phyloP scores from a whole-genome alignment of 768 basidiomycete genomes.

The Agrocybe pediades region DNA sequence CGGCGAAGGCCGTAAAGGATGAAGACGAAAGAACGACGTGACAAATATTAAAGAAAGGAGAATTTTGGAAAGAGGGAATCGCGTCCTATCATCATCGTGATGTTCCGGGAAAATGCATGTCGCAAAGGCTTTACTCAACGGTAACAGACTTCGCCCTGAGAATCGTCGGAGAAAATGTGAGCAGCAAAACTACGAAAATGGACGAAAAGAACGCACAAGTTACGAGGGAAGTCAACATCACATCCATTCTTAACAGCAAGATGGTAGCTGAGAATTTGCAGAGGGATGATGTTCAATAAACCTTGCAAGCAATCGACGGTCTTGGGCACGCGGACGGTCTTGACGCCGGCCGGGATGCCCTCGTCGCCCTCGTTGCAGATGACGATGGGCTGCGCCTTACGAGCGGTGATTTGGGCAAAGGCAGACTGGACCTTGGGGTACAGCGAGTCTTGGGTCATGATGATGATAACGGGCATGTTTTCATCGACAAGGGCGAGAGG shows the following conservation, averaged over 20 bases:
- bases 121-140: conserved; percentile 49
- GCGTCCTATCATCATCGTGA: conserved; percentile 1
- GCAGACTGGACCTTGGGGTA: conserved; percentile 99
- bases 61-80: conserved; percentile 8
- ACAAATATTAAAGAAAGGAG: background rate
- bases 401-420: conserved; percentile 94
- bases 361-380: conserved; percentile 94
- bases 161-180: conserved; percentile 12
- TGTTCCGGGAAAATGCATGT: background rate
- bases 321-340: conserved; percentile 92
- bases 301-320: conserved; percentile 96
- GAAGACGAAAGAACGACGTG: background rate
- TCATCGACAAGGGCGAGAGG: conserved; percentile 98
- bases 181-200: conserved; percentile 5
- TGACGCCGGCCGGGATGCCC: conserved; percentile 68
- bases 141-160: conserved; percentile 77
- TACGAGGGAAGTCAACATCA: conserved; percentile 98
- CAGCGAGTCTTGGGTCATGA: conserved; percentile 98
- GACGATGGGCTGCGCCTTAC: conserved; percentile 94
- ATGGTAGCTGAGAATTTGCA: conserved; percentile 96
- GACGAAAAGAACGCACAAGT: conserved; percentile 62
- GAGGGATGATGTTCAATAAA: conserved; percentile 92
- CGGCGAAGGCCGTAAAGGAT: background rate
- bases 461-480: conserved; percentile 98
- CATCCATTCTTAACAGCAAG: conserved; percentile 94